Evolutionary conservation across 208 protist species (phyloP).

Genomic region (Acanthamoeba polyphaga): DNA sequence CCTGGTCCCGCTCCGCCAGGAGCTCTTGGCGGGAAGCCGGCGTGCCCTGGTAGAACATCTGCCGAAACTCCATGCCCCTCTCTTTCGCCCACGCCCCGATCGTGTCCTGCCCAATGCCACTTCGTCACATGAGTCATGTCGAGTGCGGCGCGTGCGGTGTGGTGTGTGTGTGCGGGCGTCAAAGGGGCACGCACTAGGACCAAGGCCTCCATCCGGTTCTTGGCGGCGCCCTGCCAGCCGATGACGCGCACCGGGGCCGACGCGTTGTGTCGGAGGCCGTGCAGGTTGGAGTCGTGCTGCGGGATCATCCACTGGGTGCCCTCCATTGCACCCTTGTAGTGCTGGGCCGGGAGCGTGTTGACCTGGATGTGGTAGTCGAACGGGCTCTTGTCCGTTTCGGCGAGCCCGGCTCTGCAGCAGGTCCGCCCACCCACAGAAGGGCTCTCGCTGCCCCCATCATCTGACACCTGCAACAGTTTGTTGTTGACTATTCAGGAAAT

Average conservation of each 20-base stretch:
- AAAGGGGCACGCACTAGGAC: background rate
- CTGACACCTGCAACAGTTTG: background rate
- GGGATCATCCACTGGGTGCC: background rate
- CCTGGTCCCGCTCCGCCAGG: background rate
- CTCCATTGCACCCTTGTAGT: background rate
- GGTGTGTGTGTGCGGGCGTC: too few relatives aligned
- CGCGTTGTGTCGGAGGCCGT: background rate
- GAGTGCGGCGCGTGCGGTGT: too few relatives aligned
- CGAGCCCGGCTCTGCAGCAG: background rate
- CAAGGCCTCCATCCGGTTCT: background rate
- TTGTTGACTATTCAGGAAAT: background rate
- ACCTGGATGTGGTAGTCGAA: background rate
- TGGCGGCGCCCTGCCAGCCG: background rate
- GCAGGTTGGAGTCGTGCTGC: background rate
- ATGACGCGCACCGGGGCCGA: background rate
- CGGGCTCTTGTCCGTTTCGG: background rate
- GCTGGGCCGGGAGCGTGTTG: background rate
- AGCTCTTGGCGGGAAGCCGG: background rate
- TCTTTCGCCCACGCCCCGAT: background rate
- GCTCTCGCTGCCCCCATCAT: background rate
- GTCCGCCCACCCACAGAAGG: background rate
- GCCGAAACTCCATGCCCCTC: background rate
- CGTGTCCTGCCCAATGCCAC: background rate
- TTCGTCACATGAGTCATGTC: background rate
- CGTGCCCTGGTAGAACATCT: background rate